Evolutionary conservation across 306 rosid species (phyloP).

Genomic region (Prunus padus): DNA sequence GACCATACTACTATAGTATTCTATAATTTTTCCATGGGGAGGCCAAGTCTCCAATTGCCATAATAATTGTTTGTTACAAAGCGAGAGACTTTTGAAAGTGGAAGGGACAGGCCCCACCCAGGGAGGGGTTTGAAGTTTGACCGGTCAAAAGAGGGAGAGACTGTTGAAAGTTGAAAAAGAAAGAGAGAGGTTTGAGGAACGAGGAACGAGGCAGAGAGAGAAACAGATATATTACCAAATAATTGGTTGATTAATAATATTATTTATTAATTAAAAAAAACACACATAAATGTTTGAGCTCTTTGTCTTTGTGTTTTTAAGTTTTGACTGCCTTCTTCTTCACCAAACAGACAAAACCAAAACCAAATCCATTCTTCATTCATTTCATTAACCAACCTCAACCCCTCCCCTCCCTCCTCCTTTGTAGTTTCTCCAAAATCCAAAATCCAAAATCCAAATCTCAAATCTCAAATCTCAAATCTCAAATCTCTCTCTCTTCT

Average conservation of each 20-base stretch:
- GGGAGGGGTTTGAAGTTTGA: slow-evolving; percentile 40
- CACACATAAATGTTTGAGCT: slow-evolving; percentile 22
- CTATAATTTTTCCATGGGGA: no score
- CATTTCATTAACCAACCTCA: not conserved
- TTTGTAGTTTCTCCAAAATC: not conserved
- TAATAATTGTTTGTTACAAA: not conserved
- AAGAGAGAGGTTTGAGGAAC: not conserved
- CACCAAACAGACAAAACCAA: slow-evolving; percentile 28
- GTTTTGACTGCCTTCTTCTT: slow-evolving; percentile 39
- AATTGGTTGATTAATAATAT: not conserved
- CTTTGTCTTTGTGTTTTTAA: slow-evolving; percentile 14
- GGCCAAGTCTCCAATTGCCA: not conserved
- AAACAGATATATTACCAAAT: not conserved
- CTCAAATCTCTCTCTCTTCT: not conserved
- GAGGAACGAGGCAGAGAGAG: not conserved
- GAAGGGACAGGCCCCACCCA: not conserved
- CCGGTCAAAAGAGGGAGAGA: slow-evolving; percentile 59
- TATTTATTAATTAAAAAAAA: not conserved
- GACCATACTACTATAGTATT: no score
- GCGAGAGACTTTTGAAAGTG: not conserved
- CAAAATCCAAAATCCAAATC: not conserved
- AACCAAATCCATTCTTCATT: not conserved
- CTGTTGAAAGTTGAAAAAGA: slow-evolving; percentile 33
- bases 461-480: no score
- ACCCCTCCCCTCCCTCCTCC: not conserved